Evolutionary conservation across 1,284 basidiomycete species (phyloP), one percentile per base, ranked within the genome.

Genomic region (Ceraceosorus guamensis): DNA sequence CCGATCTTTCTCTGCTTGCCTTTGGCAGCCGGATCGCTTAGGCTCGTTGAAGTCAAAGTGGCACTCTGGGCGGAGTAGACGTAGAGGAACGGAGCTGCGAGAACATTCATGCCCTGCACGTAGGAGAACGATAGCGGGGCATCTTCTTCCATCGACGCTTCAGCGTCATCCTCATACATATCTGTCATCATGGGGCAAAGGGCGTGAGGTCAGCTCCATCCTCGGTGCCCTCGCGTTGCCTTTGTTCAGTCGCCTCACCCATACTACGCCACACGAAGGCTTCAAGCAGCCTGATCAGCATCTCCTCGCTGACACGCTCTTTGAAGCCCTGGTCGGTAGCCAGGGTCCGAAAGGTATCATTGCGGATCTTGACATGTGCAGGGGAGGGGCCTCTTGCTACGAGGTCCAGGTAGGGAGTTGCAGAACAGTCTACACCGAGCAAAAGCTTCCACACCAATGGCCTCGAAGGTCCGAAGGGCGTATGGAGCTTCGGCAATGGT

Each of bases 81-180:
- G 75, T 95, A 97, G 44, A 98, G 81, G 77, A 97, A 97, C 0
- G 93, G 93, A 0, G 93, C 93, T 14, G 91, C 90, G 34, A 98
- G 83, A 41, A 97, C 93, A 76, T 98, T 98, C 91, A 97, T 96
- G 37, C 92, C 92, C 78, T 95, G 92, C 8, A 96, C 91, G 71
- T 96, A 96, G 41, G 87, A 89, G 77, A 95, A 92, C 6, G n/a
- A 16, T 35, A 24, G 6, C 16, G 16, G 14, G 14, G 11, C 52
- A 30, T 53, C 24, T 24, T 24, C 24, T 24, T 24, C 39, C 39
- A 16, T 41, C 39, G 39, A 16, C 39, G 10, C 41, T 6, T 52
- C 18, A 13, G 13, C 11, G 7, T 30, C 37, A 24, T 52, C 44
- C 46, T 34, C 13, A 33, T 50, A 11, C 16, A 14, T 7, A 2